Base-by-base conservation (phyloP, 306 rosid species). In the Vigna nakashimae region DNA sequence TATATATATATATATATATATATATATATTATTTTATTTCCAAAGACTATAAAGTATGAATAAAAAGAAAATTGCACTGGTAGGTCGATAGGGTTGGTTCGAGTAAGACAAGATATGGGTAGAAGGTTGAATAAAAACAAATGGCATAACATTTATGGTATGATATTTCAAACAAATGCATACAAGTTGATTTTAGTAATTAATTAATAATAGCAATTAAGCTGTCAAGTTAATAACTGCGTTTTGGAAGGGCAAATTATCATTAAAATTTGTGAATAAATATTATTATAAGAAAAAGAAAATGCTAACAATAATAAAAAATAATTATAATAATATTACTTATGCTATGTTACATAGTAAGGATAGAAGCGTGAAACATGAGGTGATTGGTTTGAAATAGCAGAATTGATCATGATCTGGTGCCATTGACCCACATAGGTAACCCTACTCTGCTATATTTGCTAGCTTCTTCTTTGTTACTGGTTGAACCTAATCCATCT, bases 341-440 rank as follows among this genome's bases (percentile, higher is more conserved):
- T 50, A 50, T 58, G 53, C 42, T 42, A 4, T 15, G 40, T 26
- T 9, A 17, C 43, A 2, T 10, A 11, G 2, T 32, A n/a, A 42
- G 11, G 15, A n/a, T 53, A 9, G 14, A 18, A 32, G 78, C n/a
- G 78, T 63, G 74, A 71, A 69, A 65, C 75, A 60, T 81, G 77
- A 17, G 85, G 43, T 68, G 76, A 70, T 53, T 71, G 64, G 68
- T 42, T 55, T 71, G 57, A 70, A 71, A n/a, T 5, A 4, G 42
- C 64, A 46, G 53, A 13, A 32, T 16, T 32, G 75, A 53, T 82
- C 69, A 77, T 71, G 79, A 53, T 77, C 71, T 71, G 75, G 73
- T 46, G 15, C 51, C 65, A 71, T 48, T 82, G 86, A 79, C 83
- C 86, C 83, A 79, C 83, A 74, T 32, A 48, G 65, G 38, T 28